Evolutionary conservation across 306 rosid species (phyloP), one percentile per base, ranked within the genome.

Genomic region (Cucurbita pepo): DNA sequence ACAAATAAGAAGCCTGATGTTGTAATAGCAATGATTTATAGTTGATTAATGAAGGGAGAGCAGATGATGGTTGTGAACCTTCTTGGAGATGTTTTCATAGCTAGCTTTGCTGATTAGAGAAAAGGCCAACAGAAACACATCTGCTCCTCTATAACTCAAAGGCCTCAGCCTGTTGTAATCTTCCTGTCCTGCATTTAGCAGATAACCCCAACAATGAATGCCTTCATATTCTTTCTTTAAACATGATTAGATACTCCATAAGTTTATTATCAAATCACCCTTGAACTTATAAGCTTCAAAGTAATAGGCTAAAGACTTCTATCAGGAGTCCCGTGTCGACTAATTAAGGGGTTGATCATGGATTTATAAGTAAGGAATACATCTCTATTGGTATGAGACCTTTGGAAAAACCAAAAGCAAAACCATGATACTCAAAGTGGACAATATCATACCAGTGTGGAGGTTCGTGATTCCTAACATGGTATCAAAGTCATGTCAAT

Each of bases 141-240:
- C 96, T 56, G 96, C 93, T 70, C 96, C 98, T 81, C 98, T 92
- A 60, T 90, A 92, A 77, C 96, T 92, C 81, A 92, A 80, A 58
- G 98, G 98, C 90, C 98, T 87, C 61, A 92, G 90, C 89, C 96
- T 86, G 71, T 92, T 92, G 73, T 92, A 92, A 78, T 90, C 96
- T 78, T 92, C 96, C 65, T 92, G 98, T 40, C 97, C 97, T 92
- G 85, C 30, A 75, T 73, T 73, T 21, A 44, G 21, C 67, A 73
- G 57, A 73, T 7, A 66, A 44, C 34, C 30, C 40, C n/a, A 41
- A 65, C 5, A 44, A 65, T 47, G 12, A 67, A 65, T 38, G 38
- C 19, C 51, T 65, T 64, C 16, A 44, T 41, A 45, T 45, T 66
- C 56, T 65, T 65, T 21, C 41, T 43, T 19, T 18, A 21, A 19